A percentile compares a stretch with the other conserved stretches of the same genome.
Conservation (phyloP, 306 rosid genomes). For the Prinsepia uniflora region DNA sequence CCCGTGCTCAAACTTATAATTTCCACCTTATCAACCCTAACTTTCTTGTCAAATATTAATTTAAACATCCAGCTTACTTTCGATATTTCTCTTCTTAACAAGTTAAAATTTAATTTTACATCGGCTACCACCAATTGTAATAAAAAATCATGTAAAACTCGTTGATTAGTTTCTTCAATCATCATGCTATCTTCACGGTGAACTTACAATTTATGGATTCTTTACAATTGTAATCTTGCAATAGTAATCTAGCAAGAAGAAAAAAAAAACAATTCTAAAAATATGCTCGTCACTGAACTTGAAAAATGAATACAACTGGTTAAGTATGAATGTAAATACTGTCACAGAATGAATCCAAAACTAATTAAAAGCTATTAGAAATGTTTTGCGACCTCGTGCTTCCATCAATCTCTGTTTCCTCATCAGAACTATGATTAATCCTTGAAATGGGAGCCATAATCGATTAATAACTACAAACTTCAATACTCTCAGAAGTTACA, state of each 20-base stretch:
- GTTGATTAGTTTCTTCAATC: too few relatives aligned
- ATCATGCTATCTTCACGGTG: too few relatives aligned
- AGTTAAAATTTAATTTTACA: too few relatives aligned
- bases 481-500: not conserved
- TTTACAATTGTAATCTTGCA: too few relatives aligned
- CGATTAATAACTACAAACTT: not conserved
- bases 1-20: constrained; percentile 28
- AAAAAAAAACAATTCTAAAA: not conserved
- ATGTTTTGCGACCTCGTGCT: not conserved
- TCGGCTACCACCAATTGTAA: too few relatives aligned
- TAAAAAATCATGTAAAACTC: too few relatives aligned
- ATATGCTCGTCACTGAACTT: not conserved
- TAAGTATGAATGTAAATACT: too few relatives aligned
- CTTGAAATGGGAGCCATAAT: not conserved
- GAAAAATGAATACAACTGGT: too few relatives aligned
- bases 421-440: not conserved
- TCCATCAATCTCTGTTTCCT: not conserved
- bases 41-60: not conserved
- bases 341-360: not conserved
- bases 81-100: too few relatives aligned
- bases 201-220: too few relatives aligned
- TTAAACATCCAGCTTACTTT: not conserved
- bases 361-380: not conserved
- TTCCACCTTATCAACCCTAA: not conserved
- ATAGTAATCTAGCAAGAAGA: too few relatives aligned